phyloP scores from a whole-genome alignment of 2,329 filamentous ascomycete genomes.

The Colletotrichum gloeosporioides region DNA sequence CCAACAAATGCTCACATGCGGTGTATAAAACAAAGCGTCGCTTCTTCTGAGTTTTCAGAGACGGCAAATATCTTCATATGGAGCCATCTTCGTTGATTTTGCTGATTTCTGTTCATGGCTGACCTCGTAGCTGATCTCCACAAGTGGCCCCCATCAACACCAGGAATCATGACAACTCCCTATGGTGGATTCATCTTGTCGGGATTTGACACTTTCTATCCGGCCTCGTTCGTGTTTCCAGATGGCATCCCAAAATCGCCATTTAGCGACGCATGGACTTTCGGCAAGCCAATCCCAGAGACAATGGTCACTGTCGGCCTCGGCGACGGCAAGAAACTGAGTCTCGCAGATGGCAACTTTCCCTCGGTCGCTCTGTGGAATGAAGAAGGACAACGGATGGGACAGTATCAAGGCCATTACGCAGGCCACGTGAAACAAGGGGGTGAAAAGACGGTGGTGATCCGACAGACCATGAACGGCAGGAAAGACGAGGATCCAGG shows the following conservation, averaged over 20 bases:
- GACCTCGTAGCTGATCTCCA: neutral
- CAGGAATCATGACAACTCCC: neutral
- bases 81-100: neutral
- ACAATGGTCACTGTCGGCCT: neutral
- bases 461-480: slow-evolving; percentile 16
- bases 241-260: neutral
- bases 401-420: slow-evolving; percentile 9
- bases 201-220: neutral
- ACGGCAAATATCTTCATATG: neutral
- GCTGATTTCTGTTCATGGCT: neutral
- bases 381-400: slow-evolving; percentile 20
- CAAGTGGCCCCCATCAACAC: neutral
- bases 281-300: neutral
- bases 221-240: neutral
- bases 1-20: neutral
- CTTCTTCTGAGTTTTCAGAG: neutral
- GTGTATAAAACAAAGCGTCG: neutral
- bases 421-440: neutral
- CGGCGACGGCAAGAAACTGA: neutral
- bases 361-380: slow-evolving; percentile 24
- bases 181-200: neutral
- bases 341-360: slow-evolving; percentile 1
- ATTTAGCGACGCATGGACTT: neutral
- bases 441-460: neutral
- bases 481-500: neutral